A percentile compares a stretch with the other conserved stretches of the same genome.
Conservation (phyloP, 306 rosid genomes). For the Leucaena leucocephala region DNA sequence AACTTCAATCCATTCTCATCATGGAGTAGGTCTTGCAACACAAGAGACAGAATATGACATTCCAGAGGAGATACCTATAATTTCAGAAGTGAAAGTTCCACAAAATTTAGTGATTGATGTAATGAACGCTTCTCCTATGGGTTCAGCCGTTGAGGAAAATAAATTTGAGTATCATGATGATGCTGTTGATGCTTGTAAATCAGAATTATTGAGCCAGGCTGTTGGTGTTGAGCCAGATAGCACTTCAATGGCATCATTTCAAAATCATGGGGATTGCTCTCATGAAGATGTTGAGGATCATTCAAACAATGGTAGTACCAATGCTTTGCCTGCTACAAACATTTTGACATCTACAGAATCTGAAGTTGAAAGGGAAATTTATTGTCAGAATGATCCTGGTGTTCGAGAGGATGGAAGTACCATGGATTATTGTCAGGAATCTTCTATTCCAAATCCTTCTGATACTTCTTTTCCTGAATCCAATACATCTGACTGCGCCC, state of each 20-base stretch:
- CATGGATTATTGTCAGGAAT: constrained; percentile 45
- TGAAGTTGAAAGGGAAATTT: constrained; percentile 51
- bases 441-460: constrained; percentile 38
- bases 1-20: constrained; percentile 44
- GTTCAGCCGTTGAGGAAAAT: constrained; percentile 45
- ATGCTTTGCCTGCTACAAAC: constrained; percentile 41
- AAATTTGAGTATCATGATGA: constrained; percentile 40
- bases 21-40: constrained; percentile 43
- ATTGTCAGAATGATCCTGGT: constrained; percentile 40
- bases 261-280: constrained; percentile 33
- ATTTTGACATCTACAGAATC: constrained; percentile 41
- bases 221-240: constrained; percentile 40
- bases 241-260: constrained; percentile 37
- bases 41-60: constrained; percentile 45
- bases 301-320: constrained; percentile 40
- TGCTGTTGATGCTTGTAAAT: constrained; percentile 48
- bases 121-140: constrained; percentile 42
- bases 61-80: constrained; percentile 35
- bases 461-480: constrained; percentile 46
- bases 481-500: constrained; percentile 43
- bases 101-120: constrained; percentile 50
- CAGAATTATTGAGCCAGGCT: constrained; percentile 42
- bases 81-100: constrained; percentile 46
- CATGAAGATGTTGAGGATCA: constrained; percentile 42
- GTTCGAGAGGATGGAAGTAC: constrained; percentile 46